A percentile compares a stretch with the other conserved stretches of the same genome.
Conservation (phyloP, 352 stramenopile species). For the Phytophthora crassamura region DNA sequence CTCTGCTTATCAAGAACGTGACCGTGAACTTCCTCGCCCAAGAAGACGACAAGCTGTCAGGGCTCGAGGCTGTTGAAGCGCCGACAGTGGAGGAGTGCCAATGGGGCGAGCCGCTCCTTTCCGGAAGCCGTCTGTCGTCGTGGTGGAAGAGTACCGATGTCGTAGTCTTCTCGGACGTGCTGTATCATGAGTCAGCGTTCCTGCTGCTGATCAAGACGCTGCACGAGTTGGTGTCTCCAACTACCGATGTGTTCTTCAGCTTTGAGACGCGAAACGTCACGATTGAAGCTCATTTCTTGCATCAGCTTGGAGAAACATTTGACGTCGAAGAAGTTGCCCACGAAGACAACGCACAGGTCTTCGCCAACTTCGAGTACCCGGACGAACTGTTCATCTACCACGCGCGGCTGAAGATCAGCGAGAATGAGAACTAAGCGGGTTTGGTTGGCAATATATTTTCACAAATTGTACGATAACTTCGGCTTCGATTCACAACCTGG, state of each 20-base stretch:
- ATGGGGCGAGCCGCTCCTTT: constrained; percentile 42
- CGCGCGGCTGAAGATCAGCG: constrained; percentile 30
- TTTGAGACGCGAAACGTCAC: constrained; percentile 52
- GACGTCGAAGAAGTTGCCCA: constrained; percentile 30
- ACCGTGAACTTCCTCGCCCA: constrained; percentile 41
- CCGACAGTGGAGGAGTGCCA: constrained; percentile 48
- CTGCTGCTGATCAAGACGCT: constrained; percentile 49
- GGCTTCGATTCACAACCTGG: constrained; percentile 29
- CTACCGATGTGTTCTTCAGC: constrained; percentile 47
- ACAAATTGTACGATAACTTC: constrained; percentile 27
- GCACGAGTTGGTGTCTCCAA: constrained; percentile 26
- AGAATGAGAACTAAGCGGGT: constrained; percentile 17
- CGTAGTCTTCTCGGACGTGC: constrained; percentile 59
- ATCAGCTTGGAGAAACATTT: constrained; percentile 37
- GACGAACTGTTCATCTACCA: constrained; percentile 56
- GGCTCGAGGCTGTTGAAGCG: constrained; percentile 4
- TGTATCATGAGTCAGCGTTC: constrained; percentile 53
- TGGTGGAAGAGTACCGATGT: constrained; percentile 44
- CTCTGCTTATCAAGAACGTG: constrained; percentile 57
- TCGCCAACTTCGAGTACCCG: constrained; percentile 44
- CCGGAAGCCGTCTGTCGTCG: constrained; percentile 19
- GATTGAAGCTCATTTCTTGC: constrained; percentile 52
- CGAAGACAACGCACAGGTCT: constrained; percentile 26
- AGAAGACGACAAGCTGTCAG: neutral
- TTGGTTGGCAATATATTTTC: constrained; percentile 16